These are phyloP conservation scores for Chlamydomonas eustigma DNA, from an alignment of 139 green algal species.

Conservation along the genomic window DNA sequence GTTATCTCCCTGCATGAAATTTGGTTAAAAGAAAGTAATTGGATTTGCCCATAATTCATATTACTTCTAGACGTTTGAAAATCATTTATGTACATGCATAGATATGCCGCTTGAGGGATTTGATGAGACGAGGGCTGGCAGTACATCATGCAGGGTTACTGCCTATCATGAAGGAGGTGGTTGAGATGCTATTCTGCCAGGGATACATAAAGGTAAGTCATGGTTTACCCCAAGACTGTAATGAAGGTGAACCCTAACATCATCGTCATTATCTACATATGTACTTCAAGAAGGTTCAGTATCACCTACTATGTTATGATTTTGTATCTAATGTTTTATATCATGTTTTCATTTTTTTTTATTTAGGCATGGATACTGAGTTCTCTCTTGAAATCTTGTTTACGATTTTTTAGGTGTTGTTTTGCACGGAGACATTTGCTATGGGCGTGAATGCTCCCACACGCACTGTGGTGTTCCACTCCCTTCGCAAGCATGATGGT, in stretches of 20 bases:
- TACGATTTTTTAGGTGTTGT: slow-evolving; percentile 85
- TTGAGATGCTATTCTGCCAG: slow-evolving; percentile 98
- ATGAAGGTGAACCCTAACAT: too few relatives aligned
- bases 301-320: too few relatives aligned
- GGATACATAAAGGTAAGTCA: slow-evolving; percentile 74
- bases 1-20: too few relatives aligned
- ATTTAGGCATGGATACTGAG: too few relatives aligned
- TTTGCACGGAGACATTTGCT: slow-evolving; percentile 96
- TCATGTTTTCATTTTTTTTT: too few relatives aligned
- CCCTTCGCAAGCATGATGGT: slow-evolving; percentile 86
- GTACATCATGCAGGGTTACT: slow-evolving; percentile 96
- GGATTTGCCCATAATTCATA: too few relatives aligned
- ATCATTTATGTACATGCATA: too few relatives aligned
- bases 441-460: slow-evolving; percentile 98
- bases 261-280: too few relatives aligned
- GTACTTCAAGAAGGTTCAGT: slow-evolving; percentile 69
- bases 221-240: slow-evolving; percentile 4
- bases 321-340: too few relatives aligned
- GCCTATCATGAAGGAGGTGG: slow-evolving; percentile 96
- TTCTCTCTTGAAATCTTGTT: too few relatives aligned
- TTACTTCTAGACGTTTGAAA: too few relatives aligned
- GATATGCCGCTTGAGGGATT: slow-evolving; percentile 75
- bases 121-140: slow-evolving; percentile 85
- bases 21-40: too few relatives aligned
- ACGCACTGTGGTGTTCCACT: slow-evolving; percentile 88